Base-by-base conservation (phyloP, 2,329 filamentous ascomycete genomes). In the Orbilia oligospora region DNA sequence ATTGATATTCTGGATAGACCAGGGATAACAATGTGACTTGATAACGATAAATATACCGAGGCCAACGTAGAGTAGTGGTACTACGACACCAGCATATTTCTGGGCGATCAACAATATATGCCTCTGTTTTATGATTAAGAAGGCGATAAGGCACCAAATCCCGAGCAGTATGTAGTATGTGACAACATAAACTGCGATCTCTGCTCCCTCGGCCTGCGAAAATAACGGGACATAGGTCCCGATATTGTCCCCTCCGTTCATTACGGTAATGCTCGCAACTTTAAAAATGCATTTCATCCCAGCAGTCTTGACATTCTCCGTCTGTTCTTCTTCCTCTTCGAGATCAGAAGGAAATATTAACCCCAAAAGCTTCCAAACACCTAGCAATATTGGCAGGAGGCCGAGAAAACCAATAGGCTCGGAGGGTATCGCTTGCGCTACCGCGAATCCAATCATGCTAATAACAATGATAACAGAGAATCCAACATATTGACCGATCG, bases 161-260 rank as follows among this genome's bases (percentile, higher is more conserved):
- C 83, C 83, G 5, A 84, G 81, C 24, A 84, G 69, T 46, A 84
- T 81, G 77, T 84, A 84, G 65, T 83, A 84, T 0, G 82, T 80
- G 5, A 83, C 80, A 6, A 83, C 80, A 69, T 84, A 84, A 9
- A 84, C 81, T 3, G 82, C 83, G 12, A 84, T 83, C 41, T 84
- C 83, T 12, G 81, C 80, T 1, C 82, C 81, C 20, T 82, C 71
- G 4, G 81, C 81, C 71, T 84, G 83, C 3, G 83, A 83, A 64
- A 84, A 84, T 0, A 84, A 80, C 8, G 83, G 83, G 6, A 84
- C 81, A 68, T 84, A 84, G 0, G 82, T 84, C 44, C 84, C 81
- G 58, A 84, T 83, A 46, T 84, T 84, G 80, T 84, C 84, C 14
- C 82, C 83, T 22, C 83, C 83, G 66, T 84, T 84, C 81, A 84